Percentiles rank a stretch among this genome's conserved stretches.
Evolutionary conservation across 2,329 filamentous ascomycete genomes (phyloP).

Genomic region (Lithohypha guttulata): DNA sequence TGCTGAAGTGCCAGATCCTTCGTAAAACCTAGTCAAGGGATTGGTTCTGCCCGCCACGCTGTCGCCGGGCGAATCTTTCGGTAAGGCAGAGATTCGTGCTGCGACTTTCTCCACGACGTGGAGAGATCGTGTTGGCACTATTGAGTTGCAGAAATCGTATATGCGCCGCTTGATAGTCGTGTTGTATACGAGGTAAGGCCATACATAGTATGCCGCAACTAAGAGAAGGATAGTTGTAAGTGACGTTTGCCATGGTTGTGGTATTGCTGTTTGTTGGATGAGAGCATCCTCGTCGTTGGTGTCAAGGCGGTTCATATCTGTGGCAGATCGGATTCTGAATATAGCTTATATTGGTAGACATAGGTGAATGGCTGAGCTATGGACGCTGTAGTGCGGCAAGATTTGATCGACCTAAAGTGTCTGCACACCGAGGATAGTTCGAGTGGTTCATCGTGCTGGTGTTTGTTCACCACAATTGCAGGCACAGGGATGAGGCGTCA

Average conservation of each 20-base stretch:
- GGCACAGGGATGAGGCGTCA: too few species aligned
- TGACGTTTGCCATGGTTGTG: slow-evolving; percentile 6
- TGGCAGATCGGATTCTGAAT: too few species aligned
- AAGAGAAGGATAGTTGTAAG: slow-evolving; percentile 17
- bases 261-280: slow-evolving; percentile 1
- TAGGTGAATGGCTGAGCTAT: too few species aligned
- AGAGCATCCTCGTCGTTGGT: background rate
- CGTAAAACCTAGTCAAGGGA: slow-evolving; percentile 54
- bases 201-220: slow-evolving; percentile 26
- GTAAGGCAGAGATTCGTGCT: slow-evolving; percentile 30
- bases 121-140: slow-evolving; percentile 31
- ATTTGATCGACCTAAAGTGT: too few species aligned
- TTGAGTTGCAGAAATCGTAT: slow-evolving; percentile 31
- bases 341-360: too few species aligned
- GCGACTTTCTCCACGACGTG: slow-evolving; percentile 41
- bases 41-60: slow-evolving; percentile 43
- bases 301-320: slow-evolving; percentile 9
- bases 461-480: too few species aligned
- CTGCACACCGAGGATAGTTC: too few species aligned
- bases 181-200: slow-evolving; percentile 11
- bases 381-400: too few species aligned
- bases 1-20: slow-evolving; percentile 49
- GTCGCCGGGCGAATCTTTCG: slow-evolving; percentile 16
- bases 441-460: too few species aligned
- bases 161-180: slow-evolving; percentile 20